These are phyloP conservation scores for Kitagawia praeruptora DNA, from an alignment of 129 eudicot species.

Conservation along the genomic window DNA sequence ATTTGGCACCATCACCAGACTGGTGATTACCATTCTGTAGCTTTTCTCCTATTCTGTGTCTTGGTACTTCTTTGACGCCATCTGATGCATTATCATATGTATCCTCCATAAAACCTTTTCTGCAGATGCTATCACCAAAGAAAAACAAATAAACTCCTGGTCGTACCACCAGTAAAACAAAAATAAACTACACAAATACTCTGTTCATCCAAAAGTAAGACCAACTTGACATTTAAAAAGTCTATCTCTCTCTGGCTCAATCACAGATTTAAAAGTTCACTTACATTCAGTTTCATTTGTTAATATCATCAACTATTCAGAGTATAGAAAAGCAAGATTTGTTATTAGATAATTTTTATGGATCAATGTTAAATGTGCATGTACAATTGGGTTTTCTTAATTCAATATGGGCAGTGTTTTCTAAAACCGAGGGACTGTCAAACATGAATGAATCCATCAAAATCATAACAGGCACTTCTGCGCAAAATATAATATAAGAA, in stretches of 20 bases:
- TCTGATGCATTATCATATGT: slow-evolving; percentile 34
- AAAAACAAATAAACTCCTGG: not conserved
- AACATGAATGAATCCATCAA: not conserved
- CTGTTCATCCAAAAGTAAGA: not conserved
- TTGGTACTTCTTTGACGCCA: slow-evolving; percentile 33
- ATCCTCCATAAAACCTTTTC: slow-evolving; percentile 29
- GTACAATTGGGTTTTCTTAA: too few relatives aligned
- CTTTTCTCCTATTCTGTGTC: slow-evolving; percentile 44
- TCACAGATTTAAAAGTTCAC: not conserved
- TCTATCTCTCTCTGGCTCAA: not conserved
- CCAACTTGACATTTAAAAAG: not conserved
- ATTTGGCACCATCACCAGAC: slow-evolving; percentile 78
- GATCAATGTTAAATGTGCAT: too few relatives aligned
- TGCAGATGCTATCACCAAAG: slow-evolving; percentile 27
- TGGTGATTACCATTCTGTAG: slow-evolving; percentile 42
- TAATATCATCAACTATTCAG: too few relatives aligned
- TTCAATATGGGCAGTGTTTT: too few relatives aligned
- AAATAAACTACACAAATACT: not conserved
- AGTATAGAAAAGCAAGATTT: too few relatives aligned
- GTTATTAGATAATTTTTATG: too few relatives aligned
- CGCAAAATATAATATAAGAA: not conserved
- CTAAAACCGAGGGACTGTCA: too few relatives aligned
- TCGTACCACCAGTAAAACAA: not conserved
- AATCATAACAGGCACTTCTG: too few relatives aligned
- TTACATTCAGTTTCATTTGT: too few relatives aligned